Evolutionary conservation across 1,139 yeast species (phyloP).

Genomic region (Cylindricascospora bacillispora): DNA sequence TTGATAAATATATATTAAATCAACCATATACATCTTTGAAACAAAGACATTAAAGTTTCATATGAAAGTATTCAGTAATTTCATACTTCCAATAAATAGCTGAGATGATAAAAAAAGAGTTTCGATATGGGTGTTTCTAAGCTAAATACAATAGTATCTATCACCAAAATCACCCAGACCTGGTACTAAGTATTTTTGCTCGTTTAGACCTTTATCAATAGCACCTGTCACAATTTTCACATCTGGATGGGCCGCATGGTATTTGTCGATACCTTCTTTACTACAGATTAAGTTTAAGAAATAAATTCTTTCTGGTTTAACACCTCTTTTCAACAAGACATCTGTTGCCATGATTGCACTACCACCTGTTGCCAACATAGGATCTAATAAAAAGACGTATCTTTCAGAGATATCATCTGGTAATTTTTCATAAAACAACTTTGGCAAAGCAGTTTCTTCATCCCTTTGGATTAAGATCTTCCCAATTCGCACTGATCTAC

Average conservation of each 20-base stretch:
- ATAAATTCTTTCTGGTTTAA: conserved; percentile 70
- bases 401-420: conserved; percentile 85
- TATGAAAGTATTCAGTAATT: too few relatives aligned
- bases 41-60: too few relatives aligned
- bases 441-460: conserved; percentile 78
- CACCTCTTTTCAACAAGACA: conserved; percentile 77
- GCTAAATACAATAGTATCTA: conserved; percentile 86
- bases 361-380: conserved; percentile 98
- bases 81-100: too few relatives aligned
- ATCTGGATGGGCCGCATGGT: conserved; percentile 66
- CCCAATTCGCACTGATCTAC: conserved; percentile 91
- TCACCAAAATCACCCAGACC: conserved; percentile 98
- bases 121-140: too few relatives aligned
- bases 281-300: conserved; percentile 86
- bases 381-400: conserved; percentile 83
- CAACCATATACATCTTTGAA: too few relatives aligned
- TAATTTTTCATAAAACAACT: conserved; percentile 77
- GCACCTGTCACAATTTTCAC: conserved; percentile 90
- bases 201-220: conserved; percentile 76
- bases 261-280: conserved; percentile 81
- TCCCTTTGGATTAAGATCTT: conserved; percentile 93
- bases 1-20: too few relatives aligned
- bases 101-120: too few relatives aligned
- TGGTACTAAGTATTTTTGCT: conserved; percentile 73
- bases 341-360: conserved; percentile 96